A percentile compares a stretch with the other conserved stretches of the same genome.
Evolutionary conservation across 2,329 filamentous ascomycete species (phyloP).

Genomic region (Emmonsia crescens): DNA sequence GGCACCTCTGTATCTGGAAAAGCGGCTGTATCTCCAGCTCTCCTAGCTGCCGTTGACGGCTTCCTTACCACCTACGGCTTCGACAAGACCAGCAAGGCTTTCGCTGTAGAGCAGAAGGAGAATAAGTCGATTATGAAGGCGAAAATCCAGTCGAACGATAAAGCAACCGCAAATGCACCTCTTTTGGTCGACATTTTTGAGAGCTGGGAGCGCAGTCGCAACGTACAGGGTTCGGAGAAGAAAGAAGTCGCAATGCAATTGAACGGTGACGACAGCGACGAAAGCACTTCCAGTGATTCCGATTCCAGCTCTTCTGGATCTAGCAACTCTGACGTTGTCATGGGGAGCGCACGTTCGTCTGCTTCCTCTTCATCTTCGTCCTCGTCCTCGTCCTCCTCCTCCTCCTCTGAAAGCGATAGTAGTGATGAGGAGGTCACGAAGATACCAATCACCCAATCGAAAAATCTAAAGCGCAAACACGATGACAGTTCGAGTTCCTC

Average conservation of each 20-base stretch:
- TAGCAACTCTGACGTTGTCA: constrained; percentile 34
- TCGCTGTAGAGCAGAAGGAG: constrained; percentile 51
- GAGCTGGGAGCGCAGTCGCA: constrained; percentile 8
- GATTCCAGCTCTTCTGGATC: constrained; percentile 23
- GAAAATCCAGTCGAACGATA: constrained; percentile 19
- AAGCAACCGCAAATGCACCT: constrained; percentile 19
- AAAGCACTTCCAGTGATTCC: constrained; percentile 21
- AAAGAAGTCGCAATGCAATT: constrained; percentile 9
- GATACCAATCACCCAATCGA: constrained; percentile 20
- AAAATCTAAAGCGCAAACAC: constrained; percentile 50
- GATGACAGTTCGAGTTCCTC: constrained; percentile 31
- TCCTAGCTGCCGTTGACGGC: constrained; percentile 55
- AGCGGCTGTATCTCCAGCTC: constrained; percentile 44
- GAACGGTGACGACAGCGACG: constrained; percentile 8
- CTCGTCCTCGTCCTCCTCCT: constrained; percentile 25
- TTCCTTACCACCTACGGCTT: constrained; percentile 61
- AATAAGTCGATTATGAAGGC: constrained; percentile 18
- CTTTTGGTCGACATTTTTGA: constrained; percentile 34
- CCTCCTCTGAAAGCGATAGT: constrained; percentile 38
- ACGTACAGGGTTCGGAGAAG: constrained; percentile 14
- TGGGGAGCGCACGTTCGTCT: constrained; percentile 32
- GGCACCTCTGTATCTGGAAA: constrained; percentile 10
- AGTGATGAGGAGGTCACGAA: constrained; percentile 35
- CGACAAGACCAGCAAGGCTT: constrained; percentile 48
- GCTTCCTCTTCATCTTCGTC: constrained; percentile 32